phyloP scores from a whole-genome alignment of 2,329 filamentous ascomycete genomes.

The Sarocladiaceae sp. region DNA sequence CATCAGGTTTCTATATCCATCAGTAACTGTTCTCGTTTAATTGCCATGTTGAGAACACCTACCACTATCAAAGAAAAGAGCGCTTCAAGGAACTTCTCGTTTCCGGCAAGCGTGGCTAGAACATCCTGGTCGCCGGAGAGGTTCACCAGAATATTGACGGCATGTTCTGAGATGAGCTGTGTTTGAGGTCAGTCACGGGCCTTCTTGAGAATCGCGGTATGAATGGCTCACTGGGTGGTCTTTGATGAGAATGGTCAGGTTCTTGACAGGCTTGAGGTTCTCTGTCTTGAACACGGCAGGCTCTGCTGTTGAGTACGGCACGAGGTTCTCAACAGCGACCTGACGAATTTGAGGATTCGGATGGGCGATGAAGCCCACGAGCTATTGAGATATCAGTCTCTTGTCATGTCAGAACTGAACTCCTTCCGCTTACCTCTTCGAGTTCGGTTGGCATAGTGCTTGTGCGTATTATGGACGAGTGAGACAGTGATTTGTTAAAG shows the following conservation, averaged over 20 bases:
- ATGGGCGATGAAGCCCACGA: slow-evolving; percentile 90
- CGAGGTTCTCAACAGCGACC: slow-evolving; percentile 78
- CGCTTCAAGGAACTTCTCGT: slow-evolving; percentile 76
- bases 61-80: slow-evolving; percentile 72
- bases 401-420: neutral
- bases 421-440: slow-evolving; percentile 57
- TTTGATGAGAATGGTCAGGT: slow-evolving; percentile 80
- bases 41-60: slow-evolving; percentile 35
- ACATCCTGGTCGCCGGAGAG: slow-evolving; percentile 74
- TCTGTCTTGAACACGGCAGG: slow-evolving; percentile 80
- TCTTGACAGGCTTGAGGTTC: slow-evolving; percentile 72
- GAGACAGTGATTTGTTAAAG: slow-evolving; percentile 4
- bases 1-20: slow-evolving; percentile 67
- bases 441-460: slow-evolving; percentile 67
- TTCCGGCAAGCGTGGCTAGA: slow-evolving; percentile 65
- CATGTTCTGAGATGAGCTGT: slow-evolving; percentile 88
- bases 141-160: slow-evolving; percentile 85
- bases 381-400: slow-evolving; percentile 40
- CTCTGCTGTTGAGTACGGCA: slow-evolving; percentile 73
- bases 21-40: too few species aligned
- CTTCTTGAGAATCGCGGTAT: neutral
- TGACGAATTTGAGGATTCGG: slow-evolving; percentile 87
- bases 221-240: slow-evolving; percentile 69
- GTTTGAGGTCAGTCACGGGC: neutral
- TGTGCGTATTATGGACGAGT: neutral